Evolutionary conservation across 129 eudicot species (phyloP).

Genomic region (Escallonia rubra): DNA sequence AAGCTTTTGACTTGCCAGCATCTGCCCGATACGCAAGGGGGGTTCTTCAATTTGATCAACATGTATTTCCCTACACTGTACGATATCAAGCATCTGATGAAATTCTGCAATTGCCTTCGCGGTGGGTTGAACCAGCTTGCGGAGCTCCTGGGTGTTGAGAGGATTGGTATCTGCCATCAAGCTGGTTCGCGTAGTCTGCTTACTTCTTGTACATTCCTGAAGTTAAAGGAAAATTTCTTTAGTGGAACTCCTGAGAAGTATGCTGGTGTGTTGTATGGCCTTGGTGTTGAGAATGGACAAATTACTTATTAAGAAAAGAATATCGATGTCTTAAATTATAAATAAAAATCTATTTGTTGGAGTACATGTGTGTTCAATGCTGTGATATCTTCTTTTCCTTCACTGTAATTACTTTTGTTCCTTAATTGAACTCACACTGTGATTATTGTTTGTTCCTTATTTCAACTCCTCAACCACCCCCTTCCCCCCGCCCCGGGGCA

Average conservation of each 20-base stretch:
- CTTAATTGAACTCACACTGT: too few species aligned
- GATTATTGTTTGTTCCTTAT: too few species aligned
- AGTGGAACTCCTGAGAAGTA: conserved; percentile 73
- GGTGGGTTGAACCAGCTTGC: conserved; percentile 92
- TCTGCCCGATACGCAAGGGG: conserved; percentile 73
- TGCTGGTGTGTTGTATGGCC: conserved; percentile 88
- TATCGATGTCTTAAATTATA: conserved; percentile 10
- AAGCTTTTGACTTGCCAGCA: conserved; percentile 74
- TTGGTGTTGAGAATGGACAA: conserved; percentile 75
- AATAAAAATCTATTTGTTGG: conserved; percentile 36
- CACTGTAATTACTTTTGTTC: too few species aligned
- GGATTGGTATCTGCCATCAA: conserved; percentile 83
- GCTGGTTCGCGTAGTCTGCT: conserved; percentile 96
- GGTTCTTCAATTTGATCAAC: conserved; percentile 61
- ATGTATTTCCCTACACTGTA: conserved; percentile 67
- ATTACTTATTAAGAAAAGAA: conserved; percentile 4
- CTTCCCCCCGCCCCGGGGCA: too few species aligned
- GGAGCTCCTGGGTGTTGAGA: conserved; percentile 75
- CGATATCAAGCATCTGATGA: conserved; percentile 91
- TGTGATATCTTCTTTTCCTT: too few species aligned
- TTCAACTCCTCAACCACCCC: too few species aligned
- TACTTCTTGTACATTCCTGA: conserved; percentile 71
- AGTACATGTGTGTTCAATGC: conserved; percentile 40
- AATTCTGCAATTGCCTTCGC: conserved; percentile 78
- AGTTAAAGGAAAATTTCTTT: conserved; percentile 77